phyloP scores from a whole-genome alignment of 495 filamentous ascomycete species.

The Aspergillus homomorphus region DNA sequence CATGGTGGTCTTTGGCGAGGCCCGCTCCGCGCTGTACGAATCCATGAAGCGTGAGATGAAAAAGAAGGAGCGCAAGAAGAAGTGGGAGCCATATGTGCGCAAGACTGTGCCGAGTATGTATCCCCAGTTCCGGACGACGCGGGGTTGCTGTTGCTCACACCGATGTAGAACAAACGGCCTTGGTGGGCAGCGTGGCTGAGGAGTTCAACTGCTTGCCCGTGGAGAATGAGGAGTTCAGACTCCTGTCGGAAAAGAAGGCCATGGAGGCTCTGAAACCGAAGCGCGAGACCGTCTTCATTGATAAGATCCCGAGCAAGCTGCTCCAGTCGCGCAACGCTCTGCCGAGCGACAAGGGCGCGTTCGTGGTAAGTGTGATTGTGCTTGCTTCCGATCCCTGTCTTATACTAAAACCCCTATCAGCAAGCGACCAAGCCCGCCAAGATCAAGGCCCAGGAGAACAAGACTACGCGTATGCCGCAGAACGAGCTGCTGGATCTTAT shows the following conservation, averaged over 20 bases:
- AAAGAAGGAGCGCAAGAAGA: slow-evolving; percentile 54
- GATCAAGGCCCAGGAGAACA: slow-evolving; percentile 62
- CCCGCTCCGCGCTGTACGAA: slow-evolving; percentile 46
- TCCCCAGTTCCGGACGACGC: neutral
- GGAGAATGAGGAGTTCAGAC: slow-evolving; percentile 67
- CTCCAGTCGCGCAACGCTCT: slow-evolving; percentile 37
- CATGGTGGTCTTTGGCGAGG: slow-evolving; percentile 43
- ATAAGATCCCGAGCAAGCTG: slow-evolving; percentile 38
- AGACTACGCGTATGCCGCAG: slow-evolving; percentile 80
- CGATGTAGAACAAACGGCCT: slow-evolving; percentile 69
- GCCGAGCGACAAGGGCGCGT: slow-evolving; percentile 35
- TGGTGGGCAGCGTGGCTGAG: slow-evolving; percentile 68
- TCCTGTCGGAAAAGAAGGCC: slow-evolving; percentile 57
- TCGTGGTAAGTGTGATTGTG: slow-evolving; percentile 40
- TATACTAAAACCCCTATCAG: slow-evolving; percentile 24
- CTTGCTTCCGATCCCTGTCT: neutral
- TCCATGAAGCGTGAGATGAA: slow-evolving; percentile 44
- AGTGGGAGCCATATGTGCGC: slow-evolving; percentile 64
- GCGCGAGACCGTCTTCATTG: slow-evolving; percentile 45
- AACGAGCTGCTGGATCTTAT: slow-evolving; percentile 82
- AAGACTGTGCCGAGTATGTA: slow-evolving; percentile 78
- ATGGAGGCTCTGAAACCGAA: slow-evolving; percentile 63
- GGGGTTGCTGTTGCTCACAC: slow-evolving; percentile 20
- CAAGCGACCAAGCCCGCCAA: slow-evolving; percentile 38
- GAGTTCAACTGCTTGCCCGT: slow-evolving; percentile 77